Base-by-base conservation (phyloP, 2,329 filamentous ascomycete species). In the Trichothecium sympodiale region DNA sequence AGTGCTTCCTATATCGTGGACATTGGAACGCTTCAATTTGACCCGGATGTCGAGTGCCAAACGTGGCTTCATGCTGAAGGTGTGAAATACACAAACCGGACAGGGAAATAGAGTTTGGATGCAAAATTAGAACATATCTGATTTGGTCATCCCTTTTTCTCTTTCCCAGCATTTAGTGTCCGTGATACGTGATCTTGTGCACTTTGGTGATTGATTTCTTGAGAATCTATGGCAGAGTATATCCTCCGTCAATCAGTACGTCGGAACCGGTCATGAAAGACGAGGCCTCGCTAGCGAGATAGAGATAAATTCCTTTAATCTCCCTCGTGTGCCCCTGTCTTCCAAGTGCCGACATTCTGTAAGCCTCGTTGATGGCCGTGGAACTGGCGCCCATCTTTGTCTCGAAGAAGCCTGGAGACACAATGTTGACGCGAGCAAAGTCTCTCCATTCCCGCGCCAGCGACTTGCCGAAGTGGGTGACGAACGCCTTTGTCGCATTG, bases 261-360 rank as follows among this genome's bases (percentile, higher is more conserved):
- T 70, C 66, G 33, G 60, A 57, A 30, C 67, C 67, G 9, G 67
- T 71, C 46, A 60, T 67, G 49, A 69, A 71, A 13, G 60, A 64
- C 25, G 56, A 61, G 2, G 68, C 67, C 39, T 69, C 65, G 18
- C 64, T 68, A n/a, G 62, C 64, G 20, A 71, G 54, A 46, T 71
- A 71, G 27, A 72, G 52, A 43, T 71, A 73, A 12, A 68, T 52
- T 5, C 72, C 75, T 64, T 79, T 80, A 43, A 80, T 60, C 60
- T 80, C 76, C 60, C 75, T 77, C 4, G 74, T 73, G 47, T 80
- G 67, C 17, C 71, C 75, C 42, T 77, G 67, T 41, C 75, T 66
- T 27, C 72, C 67, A 13, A 71, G 45, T 2, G 59, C 57, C 1
- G 68, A 57, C 68, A 74, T 71, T 1, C 64, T 48, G 31, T 63